A percentile compares a stretch with the other conserved stretches of the same genome.
These are phyloP conservation scores for Clavispora phyllophila DNA, from an alignment of 805 yeast genomes.

Conservation along the genomic window DNA sequence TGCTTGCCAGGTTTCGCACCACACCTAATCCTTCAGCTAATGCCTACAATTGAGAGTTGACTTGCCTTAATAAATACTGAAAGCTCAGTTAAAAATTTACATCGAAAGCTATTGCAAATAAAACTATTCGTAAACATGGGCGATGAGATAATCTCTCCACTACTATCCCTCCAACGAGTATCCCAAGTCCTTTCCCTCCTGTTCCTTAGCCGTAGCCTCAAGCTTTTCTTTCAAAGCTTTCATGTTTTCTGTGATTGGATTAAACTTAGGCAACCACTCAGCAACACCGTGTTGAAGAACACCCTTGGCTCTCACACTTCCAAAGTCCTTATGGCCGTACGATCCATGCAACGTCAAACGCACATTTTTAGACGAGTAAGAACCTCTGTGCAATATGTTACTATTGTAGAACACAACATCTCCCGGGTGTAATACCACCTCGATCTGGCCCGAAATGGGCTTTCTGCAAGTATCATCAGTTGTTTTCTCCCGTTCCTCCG, in stretches of 20 bases:
- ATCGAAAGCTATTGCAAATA: no score
- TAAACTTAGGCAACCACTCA: conserved; percentile 39
- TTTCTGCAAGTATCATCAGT: conserved; percentile 28
- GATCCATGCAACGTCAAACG: conserved; percentile 48
- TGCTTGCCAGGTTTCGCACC: not conserved
- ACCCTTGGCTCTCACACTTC: conserved; percentile 43
- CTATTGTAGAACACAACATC: conserved; percentile 47
- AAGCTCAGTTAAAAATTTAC: no score
- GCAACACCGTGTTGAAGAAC: conserved; percentile 51
- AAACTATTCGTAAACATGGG: no score
- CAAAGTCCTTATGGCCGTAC: conserved; percentile 41
- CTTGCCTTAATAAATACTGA: no score
- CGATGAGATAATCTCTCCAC: not conserved
- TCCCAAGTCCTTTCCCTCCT: conserved; percentile 30
- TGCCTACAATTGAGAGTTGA: no score
- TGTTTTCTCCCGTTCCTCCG: conserved; percentile 39
- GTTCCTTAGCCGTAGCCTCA: conserved; percentile 24
- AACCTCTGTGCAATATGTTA: conserved; percentile 46
- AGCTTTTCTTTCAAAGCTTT: conserved; percentile 24
- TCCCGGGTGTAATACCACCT: conserved; percentile 43
- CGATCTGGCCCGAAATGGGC: conserved; percentile 34
- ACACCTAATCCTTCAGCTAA: not conserved
- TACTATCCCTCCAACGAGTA: conserved; percentile 33
- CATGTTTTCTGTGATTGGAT: conserved; percentile 26
- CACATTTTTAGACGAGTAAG: conserved; percentile 32